Evolutionary conservation across 768 basidiomycete genomes (phyloP), one percentile per base, ranked within the genome.

Genomic region (Tulasnella sp.): DNA sequence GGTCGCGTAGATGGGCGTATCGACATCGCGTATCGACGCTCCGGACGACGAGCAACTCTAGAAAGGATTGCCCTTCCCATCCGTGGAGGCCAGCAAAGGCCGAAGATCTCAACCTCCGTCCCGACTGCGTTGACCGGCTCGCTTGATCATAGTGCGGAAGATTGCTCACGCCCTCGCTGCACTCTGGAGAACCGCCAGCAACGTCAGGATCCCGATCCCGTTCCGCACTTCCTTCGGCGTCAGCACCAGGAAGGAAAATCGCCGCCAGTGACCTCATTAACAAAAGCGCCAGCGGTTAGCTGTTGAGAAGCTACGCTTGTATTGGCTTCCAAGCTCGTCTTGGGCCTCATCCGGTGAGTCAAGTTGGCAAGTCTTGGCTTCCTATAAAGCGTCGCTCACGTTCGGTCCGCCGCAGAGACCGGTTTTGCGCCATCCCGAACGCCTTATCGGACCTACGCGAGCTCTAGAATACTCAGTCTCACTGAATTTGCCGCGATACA

Each of bases 301-400:
- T 98, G 20, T 96, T 94, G 6, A 98, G 93, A 12, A 98, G 99
- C 0, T 98, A 95, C 99, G 4, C 96, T 99, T 0, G 94, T 99
- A 4, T 88, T 99, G 46, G 96, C 96, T 5, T 91, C 93, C 18
- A 94, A 94, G 84, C 96, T 96, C 0, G 90, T 97, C 97, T 97
- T 84, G 98, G 98, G 18, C 96, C 96, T 6, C 12, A 95, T 99
- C 86, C 91, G 97, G 93, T 94, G 37, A 46, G 86, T 83, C 24
- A 81, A 72, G 20, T 42, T 54, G 22, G 0, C 20, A 42, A 37
- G 14, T 37, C 37, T 37, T 37, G 37, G 37, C 37, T 64, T 48
- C 48, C 41, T 12, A 24, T 24, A 5, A 12, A 31, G n/a, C 7
- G 60, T 7, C 76, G 22, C 42, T 72, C 75, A 24, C 79, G 24